Evolutionary conservation across 306 rosid species (phyloP), one percentile per base, ranked within the genome.

Genomic region (Prunus davidiana): DNA sequence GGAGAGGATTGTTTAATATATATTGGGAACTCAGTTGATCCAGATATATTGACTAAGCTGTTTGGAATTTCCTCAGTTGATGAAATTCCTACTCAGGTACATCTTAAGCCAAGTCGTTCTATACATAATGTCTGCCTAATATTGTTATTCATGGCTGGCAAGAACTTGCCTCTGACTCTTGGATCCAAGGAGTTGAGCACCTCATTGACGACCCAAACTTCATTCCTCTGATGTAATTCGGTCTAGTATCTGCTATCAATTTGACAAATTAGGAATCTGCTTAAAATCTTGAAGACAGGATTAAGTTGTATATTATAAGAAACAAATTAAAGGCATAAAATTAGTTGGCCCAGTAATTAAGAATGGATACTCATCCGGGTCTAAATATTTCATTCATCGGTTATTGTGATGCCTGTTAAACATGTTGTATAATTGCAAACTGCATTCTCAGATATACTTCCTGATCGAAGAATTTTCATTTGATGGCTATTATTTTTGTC

Each of bases 1-100:
- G 96, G 97, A 57, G 87, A 79, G 70, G 93, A 92, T 77, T 87
- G 97, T 83, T 86, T 87, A 79, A 77, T 90, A 83, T 90, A 88
- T 81, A 68, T 88, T 76, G 96, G 97, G 76, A 91, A 83, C 79
- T 82, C 89, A 28, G 97, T 74, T 69, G 88, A 73, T 83, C 78
- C 84, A 54, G 88, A 88, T 67, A 85, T 72, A 61, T 79, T 92
- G 84, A 84, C 80, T 67, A 84, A 80, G 82, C 81, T 92, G 72
- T 90, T 92, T 77, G 86, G 90, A 72, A 87, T 87, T 74, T 43
- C 91, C 74, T 78, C 93, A 20, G 84, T 86, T 77, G 92, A 88
- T 46, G 88, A 88, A 84, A 82, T 92, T 78, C 91, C 93, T 58
- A 68, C 83, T 68, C 89, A 83, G 96, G 97, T 92, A 73, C 46